Conservation (phyloP, 2,329 filamentous ascomycete species). For the Botryotinia globosa region DNA sequence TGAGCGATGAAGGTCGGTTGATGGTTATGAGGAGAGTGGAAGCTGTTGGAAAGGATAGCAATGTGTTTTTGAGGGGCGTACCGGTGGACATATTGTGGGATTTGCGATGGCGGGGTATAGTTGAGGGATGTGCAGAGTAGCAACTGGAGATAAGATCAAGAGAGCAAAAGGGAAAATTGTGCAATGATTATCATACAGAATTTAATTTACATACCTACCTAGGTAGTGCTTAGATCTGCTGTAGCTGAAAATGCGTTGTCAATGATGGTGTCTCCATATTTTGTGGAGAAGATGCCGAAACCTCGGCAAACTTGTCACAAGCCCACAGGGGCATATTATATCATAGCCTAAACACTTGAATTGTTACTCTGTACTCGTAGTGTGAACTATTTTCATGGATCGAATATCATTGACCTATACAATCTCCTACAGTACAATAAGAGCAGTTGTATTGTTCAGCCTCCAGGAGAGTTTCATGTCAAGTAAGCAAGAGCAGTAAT, state of each 20-base stretch:
- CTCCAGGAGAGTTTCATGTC: background rate
- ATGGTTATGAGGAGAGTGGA: slow-evolving; percentile 59
- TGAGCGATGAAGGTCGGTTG: slow-evolving; percentile 57
- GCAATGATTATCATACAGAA: slow-evolving; percentile 7
- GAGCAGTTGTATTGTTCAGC: background rate
- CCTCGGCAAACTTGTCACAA: background rate
- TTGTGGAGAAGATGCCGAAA: background rate
- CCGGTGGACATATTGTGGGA: slow-evolving; percentile 17
- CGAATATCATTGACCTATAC: background rate
- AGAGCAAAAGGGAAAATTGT: slow-evolving; percentile 8
- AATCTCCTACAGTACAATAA: background rate
- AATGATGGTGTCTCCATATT: background rate
- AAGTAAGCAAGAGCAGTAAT: background rate
- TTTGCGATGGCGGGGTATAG: slow-evolving; percentile 10
- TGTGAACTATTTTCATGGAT: background rate
- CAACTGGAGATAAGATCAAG: slow-evolving; percentile 2
- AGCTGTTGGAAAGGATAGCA: slow-evolving; percentile 48
- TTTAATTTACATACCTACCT: slow-evolving; percentile 1
- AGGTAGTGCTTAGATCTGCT: background rate
- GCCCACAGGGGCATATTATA: background rate
- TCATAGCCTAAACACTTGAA: background rate
- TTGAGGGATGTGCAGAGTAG: slow-evolving; percentile 5
- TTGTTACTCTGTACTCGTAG: background rate
- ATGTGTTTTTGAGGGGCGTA: slow-evolving; percentile 15
- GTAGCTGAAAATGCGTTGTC: slow-evolving; percentile 11